Conservation (phyloP, 345 rosid species). For the Conringia planisiliqua region DNA sequence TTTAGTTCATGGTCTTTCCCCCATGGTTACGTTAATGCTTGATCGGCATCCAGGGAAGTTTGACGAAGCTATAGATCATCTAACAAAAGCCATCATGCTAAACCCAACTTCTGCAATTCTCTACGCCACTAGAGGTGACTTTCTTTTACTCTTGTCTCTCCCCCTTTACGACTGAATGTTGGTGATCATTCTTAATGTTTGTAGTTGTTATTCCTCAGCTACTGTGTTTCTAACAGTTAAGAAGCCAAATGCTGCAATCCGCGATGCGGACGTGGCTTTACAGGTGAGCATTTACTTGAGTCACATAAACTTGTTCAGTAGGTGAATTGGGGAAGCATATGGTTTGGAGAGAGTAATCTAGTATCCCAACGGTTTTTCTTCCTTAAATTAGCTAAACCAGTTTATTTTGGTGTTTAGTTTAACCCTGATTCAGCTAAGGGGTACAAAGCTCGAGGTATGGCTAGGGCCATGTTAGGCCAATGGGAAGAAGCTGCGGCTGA, state of each 20-base stretch:
- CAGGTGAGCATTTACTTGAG: constrained; percentile 41
- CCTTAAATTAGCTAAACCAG: neutral
- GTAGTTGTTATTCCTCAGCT: constrained; percentile 44
- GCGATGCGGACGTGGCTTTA: constrained; percentile 70
- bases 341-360: neutral
- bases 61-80: constrained; percentile 51
- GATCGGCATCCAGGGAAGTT: constrained; percentile 49
- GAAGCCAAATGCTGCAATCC: constrained; percentile 82
- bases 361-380: neutral
- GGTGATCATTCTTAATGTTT: constrained; percentile 18
- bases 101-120: constrained; percentile 78
- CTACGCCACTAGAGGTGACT: constrained; percentile 74
- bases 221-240: constrained; percentile 52
- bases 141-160: neutral
- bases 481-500: constrained; percentile 85
- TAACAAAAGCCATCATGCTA: constrained; percentile 67
- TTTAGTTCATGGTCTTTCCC: neutral
- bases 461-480: constrained; percentile 66
- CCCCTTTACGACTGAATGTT: neutral
- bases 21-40: constrained; percentile 1
- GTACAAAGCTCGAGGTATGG: constrained; percentile 80
- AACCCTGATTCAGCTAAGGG: constrained; percentile 91
- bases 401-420: constrained; percentile 43
- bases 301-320: constrained; percentile 8
- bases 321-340: neutral